Base-by-base conservation (phyloP, 768 basidiomycete genomes). In the Suillus subalutaceus region DNA sequence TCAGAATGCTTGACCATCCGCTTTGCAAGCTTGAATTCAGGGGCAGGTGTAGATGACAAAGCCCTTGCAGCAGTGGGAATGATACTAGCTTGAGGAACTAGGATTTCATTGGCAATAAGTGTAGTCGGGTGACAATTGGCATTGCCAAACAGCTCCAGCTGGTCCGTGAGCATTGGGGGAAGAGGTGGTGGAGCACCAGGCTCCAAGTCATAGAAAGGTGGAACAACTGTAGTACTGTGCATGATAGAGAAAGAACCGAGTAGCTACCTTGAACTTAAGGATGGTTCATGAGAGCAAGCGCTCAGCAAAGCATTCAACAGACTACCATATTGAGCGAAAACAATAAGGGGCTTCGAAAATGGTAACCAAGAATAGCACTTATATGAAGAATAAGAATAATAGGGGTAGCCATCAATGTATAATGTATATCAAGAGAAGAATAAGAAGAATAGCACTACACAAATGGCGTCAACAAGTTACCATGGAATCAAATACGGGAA, bases 81-180 rank as follows among this genome's bases (percentile, higher is more conserved):
- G 50, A 30, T 46, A n/a, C 50, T 52, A 30, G 50, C 50, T 52
- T 52, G 6, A 0, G 62, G 32, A 35, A 37, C 37, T 15, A 63
- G 67, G 23, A 43, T 16, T 9, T 68, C 50, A 7, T 63, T 35
- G 20, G 30, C 62, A 10, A 63, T 65, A 20, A 66, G 58, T 37
- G 32, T 38, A 5, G 55, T 10, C 1, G 59, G 44, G 16, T 15
- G 20, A 58, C 6, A 32, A 53, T 50, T 10, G 3, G 6, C 7
- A 13, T 63, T 41, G 13, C 67, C 55, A 16, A 37, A 63, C 0
- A 64, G 20, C n/a, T 67, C 63, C 0, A 57, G 53, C n/a, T 64
- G 66, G 53, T 67, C 58, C 2, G 48, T 64, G 20, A 63, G 58
- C 48, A 62, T 61, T 23, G 37, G 48, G 23, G 50, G 40, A 7